These are phyloP conservation scores for Calvatia gigantea DNA, from an alignment of 768 basidiomycete species.

Conservation along the genomic window DNA sequence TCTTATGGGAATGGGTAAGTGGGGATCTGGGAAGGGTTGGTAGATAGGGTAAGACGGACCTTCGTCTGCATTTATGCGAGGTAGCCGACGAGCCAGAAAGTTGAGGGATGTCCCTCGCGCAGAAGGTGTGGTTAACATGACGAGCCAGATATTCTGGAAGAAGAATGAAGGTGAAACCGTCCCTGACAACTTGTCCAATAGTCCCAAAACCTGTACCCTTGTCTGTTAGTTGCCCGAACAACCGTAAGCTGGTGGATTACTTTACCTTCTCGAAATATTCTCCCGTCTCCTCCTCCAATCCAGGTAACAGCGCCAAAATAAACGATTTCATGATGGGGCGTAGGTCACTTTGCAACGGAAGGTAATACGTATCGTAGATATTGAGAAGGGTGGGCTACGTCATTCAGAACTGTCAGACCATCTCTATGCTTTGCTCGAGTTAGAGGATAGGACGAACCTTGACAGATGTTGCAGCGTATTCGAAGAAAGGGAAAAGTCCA, in stretches of 20 bases:
- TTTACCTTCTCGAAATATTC: conserved; percentile 93
- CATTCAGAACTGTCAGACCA: neutral
- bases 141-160: conserved; percentile 92
- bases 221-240: neutral
- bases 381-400: conserved; percentile 78
- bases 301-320: conserved; percentile 89
- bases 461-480: conserved; percentile 98
- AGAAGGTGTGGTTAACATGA: conserved; percentile 85
- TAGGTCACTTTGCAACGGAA: conserved; percentile 77
- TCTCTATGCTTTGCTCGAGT: neutral
- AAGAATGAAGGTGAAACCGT: conserved; percentile 88
- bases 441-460: conserved; percentile 47
- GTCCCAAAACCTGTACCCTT: conserved; percentile 58
- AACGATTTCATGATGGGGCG: conserved; percentile 94
- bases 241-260: conserved; percentile 12
- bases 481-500: conserved; percentile 97
- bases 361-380: conserved; percentile 90
- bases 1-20: conserved; percentile 31
- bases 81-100: conserved; percentile 79
- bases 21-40: neutral
- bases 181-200: conserved; percentile 80
- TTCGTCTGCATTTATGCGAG: conserved; percentile 65
- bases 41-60: conserved; percentile 35
- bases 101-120: conserved; percentile 85
- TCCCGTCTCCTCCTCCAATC: conserved; percentile 95